A percentile compares a stretch with the other conserved stretches of the same genome.
phyloP scores from a whole-genome alignment of 345 rosid species.

The Heritiera littoralis region DNA sequence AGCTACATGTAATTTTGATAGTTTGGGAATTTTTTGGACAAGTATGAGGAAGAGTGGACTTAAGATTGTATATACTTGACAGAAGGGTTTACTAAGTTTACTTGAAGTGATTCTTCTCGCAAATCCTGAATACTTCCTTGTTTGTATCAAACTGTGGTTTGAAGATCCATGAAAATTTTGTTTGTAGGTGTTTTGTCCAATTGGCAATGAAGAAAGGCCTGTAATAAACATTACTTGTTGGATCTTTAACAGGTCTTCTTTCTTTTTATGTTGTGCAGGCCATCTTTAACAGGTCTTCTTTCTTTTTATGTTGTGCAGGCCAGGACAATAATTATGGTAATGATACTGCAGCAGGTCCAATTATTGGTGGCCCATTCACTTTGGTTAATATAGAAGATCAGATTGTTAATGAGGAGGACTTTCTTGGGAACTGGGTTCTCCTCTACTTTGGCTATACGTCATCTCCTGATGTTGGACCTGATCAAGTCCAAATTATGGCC shows the following conservation, averaged over 20 bases:
- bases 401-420: slow-evolving; percentile 52
- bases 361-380: slow-evolving; percentile 80
- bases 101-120: not conserved
- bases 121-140: not conserved
- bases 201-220: not conserved
- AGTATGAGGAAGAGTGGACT: not conserved
- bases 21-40: not conserved
- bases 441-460: slow-evolving; percentile 89
- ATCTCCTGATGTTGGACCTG: slow-evolving; percentile 94
- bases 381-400: slow-evolving; percentile 56
- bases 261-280: slow-evolving; percentile 36
- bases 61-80: not conserved
- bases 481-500: slow-evolving; percentile 64
- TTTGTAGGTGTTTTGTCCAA: not conserved
- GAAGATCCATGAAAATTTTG: not conserved
- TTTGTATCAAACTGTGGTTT: slow-evolving; percentile 12
- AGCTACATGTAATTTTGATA: not conserved
- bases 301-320: slow-evolving; percentile 36
- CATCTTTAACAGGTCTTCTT: slow-evolving; percentile 15
- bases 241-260: slow-evolving; percentile 9
- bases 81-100: not conserved
- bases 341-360: slow-evolving; percentile 52
- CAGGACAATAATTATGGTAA: slow-evolving; percentile 28
- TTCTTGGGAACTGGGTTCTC: slow-evolving; percentile 78
- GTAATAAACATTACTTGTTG: not conserved